phyloP scores from a whole-genome alignment of 2,329 filamentous ascomycete species.

The Trichoderma arundinaceum region DNA sequence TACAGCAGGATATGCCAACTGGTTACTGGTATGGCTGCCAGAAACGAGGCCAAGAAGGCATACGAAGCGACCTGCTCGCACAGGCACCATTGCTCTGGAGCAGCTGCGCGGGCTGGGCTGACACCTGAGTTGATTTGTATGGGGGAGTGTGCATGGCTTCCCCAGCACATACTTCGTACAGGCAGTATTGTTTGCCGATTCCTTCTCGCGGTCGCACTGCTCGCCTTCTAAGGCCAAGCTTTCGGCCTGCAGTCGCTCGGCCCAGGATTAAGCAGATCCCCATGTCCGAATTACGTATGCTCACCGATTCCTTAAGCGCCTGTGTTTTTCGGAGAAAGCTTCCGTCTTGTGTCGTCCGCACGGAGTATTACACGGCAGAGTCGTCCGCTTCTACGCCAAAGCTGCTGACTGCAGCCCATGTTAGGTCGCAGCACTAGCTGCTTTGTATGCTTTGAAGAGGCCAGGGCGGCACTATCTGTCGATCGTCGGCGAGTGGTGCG shows the following conservation, averaged over 20 bases:
- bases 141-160: conserved; percentile 1
- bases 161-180: not conserved
- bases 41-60: not conserved
- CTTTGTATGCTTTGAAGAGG: conserved; percentile 11
- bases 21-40: not conserved
- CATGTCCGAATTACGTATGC: conserved; percentile 29
- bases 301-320: conserved; percentile 10
- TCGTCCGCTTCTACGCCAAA: conserved; percentile 21
- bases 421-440: conserved; percentile 7
- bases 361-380: conserved; percentile 10
- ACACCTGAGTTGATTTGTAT: not conserved
- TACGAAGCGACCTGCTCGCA: not conserved
- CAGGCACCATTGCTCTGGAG: not conserved
- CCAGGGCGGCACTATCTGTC: conserved; percentile 26
- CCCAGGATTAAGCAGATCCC: conserved; percentile 9
- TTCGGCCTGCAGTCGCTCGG: conserved; percentile 7
- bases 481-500: conserved; percentile 29
- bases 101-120: not conserved
- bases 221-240: conserved; percentile 26
- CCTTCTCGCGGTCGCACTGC: conserved; percentile 19
- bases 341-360: conserved; percentile 7
- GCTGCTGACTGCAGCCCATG: conserved; percentile 23
- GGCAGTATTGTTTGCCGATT: conserved; percentile 9
- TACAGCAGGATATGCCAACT: not conserved
- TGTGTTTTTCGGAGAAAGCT: conserved; percentile 12